These are phyloP conservation scores for Diaporthe eres DNA, from an alignment of 2,329 filamentous ascomycete genomes.

Conservation along the genomic window DNA sequence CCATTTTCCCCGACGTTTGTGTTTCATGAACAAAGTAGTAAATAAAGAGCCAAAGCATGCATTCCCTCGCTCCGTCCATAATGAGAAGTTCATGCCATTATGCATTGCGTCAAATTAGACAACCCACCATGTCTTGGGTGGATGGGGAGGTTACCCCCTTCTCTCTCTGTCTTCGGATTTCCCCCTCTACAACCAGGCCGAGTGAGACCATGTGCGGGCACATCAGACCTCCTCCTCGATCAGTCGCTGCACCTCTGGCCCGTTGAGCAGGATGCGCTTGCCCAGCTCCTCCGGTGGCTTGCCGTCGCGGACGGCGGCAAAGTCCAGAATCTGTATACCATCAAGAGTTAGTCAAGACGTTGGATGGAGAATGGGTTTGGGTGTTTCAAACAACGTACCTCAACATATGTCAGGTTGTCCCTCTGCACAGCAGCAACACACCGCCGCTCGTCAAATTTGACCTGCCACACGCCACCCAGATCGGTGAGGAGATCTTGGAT, in stretches of 20 bases:
- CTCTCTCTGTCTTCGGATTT: not conserved
- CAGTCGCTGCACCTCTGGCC: conserved; percentile 65
- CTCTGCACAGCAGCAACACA: conserved; percentile 98
- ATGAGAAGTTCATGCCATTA: conserved; percentile 21
- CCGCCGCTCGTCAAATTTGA: conserved; percentile 94
- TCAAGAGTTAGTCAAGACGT: conserved; percentile 44
- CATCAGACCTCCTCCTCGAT: conserved; percentile 60
- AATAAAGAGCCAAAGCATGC: not conserved
- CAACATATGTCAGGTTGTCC: conserved; percentile 92
- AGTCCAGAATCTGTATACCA: conserved; percentile 86
- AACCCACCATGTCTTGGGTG: not conserved
- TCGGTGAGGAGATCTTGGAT: conserved; percentile 94
- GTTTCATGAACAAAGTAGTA: not conserved
- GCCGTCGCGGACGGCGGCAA: conserved; percentile 93
- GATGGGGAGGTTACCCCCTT: not conserved
- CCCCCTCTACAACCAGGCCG: not conserved
- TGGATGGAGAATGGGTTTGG: too few relatives aligned
- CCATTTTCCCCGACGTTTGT: conserved; percentile 1
- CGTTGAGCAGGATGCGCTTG: conserved; percentile 79
- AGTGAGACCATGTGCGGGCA: not conserved
- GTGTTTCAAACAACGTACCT: conserved; percentile 71
- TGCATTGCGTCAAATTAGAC: conserved; percentile 21
- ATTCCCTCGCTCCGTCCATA: conserved; percentile 10
- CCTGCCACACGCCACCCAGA: conserved; percentile 98
- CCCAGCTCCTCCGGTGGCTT: conserved; percentile 83